Evolutionary conservation across 441 rosid species (phyloP), one percentile per base, ranked within the genome.

Genomic region (Omphalea diandra): DNA sequence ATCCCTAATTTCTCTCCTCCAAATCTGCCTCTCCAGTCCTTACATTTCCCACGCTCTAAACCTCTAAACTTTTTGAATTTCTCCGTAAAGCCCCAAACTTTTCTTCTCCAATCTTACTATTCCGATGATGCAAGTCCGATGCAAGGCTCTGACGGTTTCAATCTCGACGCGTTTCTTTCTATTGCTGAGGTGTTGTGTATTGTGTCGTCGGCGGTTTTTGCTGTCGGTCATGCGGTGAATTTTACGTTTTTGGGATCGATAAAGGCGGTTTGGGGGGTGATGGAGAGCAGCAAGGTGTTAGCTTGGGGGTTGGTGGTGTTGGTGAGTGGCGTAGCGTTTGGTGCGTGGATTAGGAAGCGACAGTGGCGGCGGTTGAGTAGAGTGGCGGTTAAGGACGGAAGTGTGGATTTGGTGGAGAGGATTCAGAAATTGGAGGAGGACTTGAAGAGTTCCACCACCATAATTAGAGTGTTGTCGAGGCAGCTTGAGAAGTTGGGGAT

Each of bases 401-500:
- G 82, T 10, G 77, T 79, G 71, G 79, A 88, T 82, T 76, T 91
- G 75, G 75, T 84, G 56, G 84, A 67, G 77, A 81, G 94, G 76
- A 74, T 92, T 71, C 97, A 94, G 85, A 90, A 79, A 75, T 73
- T 94, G 79, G 97, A 94, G 73, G 93, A 90, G 71, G 97, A 94
- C 77, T 74, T 86, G 69, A 88, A 78, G 84, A 90, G 78, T 66
- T 88, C 87, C 1, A 80, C 75, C 7, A 76, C 90, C 1, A 84
- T 89, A 41, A 80, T 89, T 63, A 81, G 87, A 71, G 91, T 77
- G 60, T 80, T 94, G 65, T 92, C 97, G 0, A 84, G 91, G 76
- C 97, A 89, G 82, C 81, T 94, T 17, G 97, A 91, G 88, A 90
- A 92, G 82, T 73, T 94, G 47, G 97, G 96, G 43, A 85, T 87